phyloP scores from a whole-genome alignment of 768 basidiomycete genomes.

The Sarcomyxa edulis region DNA sequence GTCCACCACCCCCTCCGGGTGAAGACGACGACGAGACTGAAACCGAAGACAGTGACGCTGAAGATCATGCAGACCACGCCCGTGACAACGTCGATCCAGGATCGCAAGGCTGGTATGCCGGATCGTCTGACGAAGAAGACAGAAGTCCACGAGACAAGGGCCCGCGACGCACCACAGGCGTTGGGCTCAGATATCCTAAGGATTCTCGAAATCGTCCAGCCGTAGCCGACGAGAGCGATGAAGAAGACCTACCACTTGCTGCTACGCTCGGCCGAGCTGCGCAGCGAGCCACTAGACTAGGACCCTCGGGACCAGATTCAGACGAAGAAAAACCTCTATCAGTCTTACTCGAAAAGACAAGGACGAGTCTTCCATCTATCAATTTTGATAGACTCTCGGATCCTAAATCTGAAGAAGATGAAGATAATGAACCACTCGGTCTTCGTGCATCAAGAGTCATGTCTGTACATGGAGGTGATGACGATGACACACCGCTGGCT shows the following conservation, averaged over 20 bases:
- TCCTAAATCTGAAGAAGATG: constrained; percentile 38
- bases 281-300: constrained; percentile 31
- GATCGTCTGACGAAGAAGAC: constrained; percentile 65
- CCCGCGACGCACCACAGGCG: constrained; percentile 53
- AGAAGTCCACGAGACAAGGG: constrained; percentile 35
- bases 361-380: constrained; percentile 37
- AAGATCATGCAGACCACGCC: constrained; percentile 14
- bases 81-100: constrained; percentile 5
- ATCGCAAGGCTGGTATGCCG: constrained; percentile 36
- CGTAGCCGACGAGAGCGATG: constrained; percentile 48
- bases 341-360: constrained; percentile 43
- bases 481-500: constrained; percentile 65
- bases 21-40: constrained; percentile 49
- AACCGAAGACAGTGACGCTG: constrained; percentile 42
- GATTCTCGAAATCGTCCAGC: constrained; percentile 15
- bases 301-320: constrained; percentile 34
- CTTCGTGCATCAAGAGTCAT: constrained; percentile 53
- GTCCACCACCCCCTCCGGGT: constrained; percentile 30
- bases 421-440: constrained; percentile 70
- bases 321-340: constrained; percentile 75
- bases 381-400: constrained; percentile 30
- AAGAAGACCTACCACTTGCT: constrained; percentile 77
- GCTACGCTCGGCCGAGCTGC: constrained; percentile 54
- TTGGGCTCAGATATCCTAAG: constrained; percentile 47
- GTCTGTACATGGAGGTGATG: constrained; percentile 27